These are phyloP conservation scores for Pseudogymnoascus sp. DNA, from an alignment of 2,329 filamentous ascomycete species.

Conservation along the genomic window DNA sequence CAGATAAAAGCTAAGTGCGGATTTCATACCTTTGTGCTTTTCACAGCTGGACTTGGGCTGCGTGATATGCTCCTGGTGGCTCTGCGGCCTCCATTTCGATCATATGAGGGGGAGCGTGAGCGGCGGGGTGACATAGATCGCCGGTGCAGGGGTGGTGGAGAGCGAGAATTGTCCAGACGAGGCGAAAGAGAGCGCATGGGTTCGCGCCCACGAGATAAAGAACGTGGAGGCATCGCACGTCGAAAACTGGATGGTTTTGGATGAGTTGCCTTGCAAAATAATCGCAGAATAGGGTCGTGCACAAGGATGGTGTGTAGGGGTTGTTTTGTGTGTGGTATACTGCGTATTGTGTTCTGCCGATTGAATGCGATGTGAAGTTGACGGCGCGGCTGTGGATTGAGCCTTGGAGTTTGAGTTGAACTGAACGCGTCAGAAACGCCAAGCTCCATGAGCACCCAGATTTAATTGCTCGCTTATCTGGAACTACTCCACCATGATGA, in stretches of 20 bases:
- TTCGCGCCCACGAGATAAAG: constrained; percentile 11
- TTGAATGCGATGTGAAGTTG: not conserved
- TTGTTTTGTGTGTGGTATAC: not conserved
- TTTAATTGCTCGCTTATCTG: constrained; percentile 14
- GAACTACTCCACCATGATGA: constrained; percentile 23
- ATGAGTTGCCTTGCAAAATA: not conserved
- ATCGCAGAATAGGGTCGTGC: not conserved
- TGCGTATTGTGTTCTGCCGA: not conserved
- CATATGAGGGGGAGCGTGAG: constrained; percentile 20
- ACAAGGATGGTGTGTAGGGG: not conserved
- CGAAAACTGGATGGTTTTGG: not conserved
- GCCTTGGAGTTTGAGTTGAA: not conserved
- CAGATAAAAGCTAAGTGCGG: not conserved
- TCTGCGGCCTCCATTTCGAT: constrained; percentile 26
- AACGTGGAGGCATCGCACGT: constrained; percentile 9
- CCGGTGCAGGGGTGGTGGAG: constrained; percentile 19
- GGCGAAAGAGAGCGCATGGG: constrained; percentile 9
- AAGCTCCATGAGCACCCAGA: constrained; percentile 22
- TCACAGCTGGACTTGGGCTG: constrained; percentile 29
- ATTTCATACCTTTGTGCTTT: constrained; percentile 43
- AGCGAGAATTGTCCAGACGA: constrained; percentile 5
- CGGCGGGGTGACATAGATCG: constrained; percentile 28
- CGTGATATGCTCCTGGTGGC: constrained; percentile 21
- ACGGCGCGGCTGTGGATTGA: not conserved
- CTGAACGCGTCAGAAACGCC: constrained; percentile 13